These are phyloP conservation scores for Trichosanthes truncata DNA, from an alignment of 306 rosid genomes.

Conservation along the genomic window DNA sequence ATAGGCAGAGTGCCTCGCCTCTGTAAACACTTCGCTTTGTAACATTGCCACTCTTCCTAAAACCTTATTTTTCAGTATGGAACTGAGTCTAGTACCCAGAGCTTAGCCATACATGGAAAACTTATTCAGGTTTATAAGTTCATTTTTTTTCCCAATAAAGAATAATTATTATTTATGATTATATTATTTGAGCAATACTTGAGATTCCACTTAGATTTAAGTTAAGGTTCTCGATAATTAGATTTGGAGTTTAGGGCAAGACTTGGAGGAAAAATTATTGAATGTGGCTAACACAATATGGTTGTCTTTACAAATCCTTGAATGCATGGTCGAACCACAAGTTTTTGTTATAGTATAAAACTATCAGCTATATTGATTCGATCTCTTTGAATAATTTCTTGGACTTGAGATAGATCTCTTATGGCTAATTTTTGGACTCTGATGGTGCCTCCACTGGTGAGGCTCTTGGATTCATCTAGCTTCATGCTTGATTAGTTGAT, in stretches of 20 bases:
- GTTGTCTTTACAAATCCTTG: too few relatives aligned
- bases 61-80: not conserved
- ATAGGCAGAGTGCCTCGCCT: not conserved
- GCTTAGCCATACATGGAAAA: not conserved
- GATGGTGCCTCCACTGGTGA: too few relatives aligned
- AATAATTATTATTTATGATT: not conserved
- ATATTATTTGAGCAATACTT: not conserved
- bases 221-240: not conserved
- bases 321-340: too few relatives aligned
- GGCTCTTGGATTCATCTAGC: too few relatives aligned
- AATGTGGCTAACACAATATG: too few relatives aligned
- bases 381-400: not conserved
- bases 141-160: not conserved
- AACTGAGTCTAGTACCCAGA: slow-evolving; percentile 2
- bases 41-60: not conserved
- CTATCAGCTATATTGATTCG: too few relatives aligned
- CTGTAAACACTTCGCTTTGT: slow-evolving; percentile 5
- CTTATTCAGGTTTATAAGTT: not conserved
- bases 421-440: not conserved
- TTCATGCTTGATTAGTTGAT: not conserved
- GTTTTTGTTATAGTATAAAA: too few relatives aligned
- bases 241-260: not conserved
- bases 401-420: too few relatives aligned
- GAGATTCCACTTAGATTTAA: not conserved
- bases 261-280: not conserved